Base-by-base conservation (phyloP, 495 filamentous ascomycete genomes). In the Rhizodiscina lignyota region DNA sequence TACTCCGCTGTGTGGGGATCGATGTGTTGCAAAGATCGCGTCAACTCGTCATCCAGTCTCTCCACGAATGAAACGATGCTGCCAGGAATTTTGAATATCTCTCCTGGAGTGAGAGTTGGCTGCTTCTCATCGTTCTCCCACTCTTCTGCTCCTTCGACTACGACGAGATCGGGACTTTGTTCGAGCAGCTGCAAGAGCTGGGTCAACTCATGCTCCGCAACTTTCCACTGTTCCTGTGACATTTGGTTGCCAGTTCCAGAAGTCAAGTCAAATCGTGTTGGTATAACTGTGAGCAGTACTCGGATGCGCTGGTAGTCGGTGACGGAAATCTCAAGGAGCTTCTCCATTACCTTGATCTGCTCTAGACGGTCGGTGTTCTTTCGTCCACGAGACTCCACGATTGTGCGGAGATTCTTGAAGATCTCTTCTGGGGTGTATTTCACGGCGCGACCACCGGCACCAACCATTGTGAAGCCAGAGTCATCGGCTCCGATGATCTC, bases 1-100 rank as follows among this genome's bases (percentile, higher is more conserved):
- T 99, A 99, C 58, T 99, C 89, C 22, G 87, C 85, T 31, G 89
- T 99, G 59, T 99, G 89, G 37, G 89, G 89, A 53, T 99, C 89
- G 51, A 96, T 94, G 53, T 79, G 79, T 59, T 96, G 89, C 35
- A 99, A 63, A 11, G 86, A 93, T 44, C 89, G 74, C 30, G 83
- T 94, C 45, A 99, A 84, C 60, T 96, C 91, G 51, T 99, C 89
- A 51, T 99, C 89, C 13, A 99, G 69, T 44, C 91, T 69, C 67
- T 99, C 89, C 15, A 92, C 77, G 54, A 84, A 87, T 0, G 91
- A 96, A 15, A 93, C 83, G 38, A 94, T 64, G 57, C 82, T 94
- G 52, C 89, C 89, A 11, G 91, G 83, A 42, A 99, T 75, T 58
- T 79, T 79, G 56, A 87, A 71, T 38, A 72, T 74, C 58, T 93